A percentile compares a stretch with the other conserved stretches of the same genome.
phyloP scores from a whole-genome alignment of 2,329 filamentous ascomycete species.

The Verticillium nonalfalfae region DNA sequence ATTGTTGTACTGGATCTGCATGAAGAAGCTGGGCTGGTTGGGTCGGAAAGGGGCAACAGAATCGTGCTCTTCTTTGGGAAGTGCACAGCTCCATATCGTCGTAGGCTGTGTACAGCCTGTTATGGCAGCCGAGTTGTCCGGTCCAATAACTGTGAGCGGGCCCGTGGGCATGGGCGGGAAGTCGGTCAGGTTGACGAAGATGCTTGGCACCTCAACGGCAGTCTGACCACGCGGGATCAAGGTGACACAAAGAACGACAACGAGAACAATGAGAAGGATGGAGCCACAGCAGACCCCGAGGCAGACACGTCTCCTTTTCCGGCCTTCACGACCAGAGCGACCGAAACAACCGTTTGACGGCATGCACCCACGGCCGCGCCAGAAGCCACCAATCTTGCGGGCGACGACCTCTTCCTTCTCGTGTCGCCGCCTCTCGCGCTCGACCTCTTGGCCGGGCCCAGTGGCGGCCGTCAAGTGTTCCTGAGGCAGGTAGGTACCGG shows the following conservation, averaged over 20 bases:
- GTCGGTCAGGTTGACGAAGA: conserved; percentile 79
- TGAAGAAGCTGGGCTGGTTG: conserved; percentile 69
- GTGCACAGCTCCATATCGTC: conserved; percentile 78
- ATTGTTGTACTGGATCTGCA: conserved; percentile 72
- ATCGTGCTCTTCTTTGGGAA: conserved; percentile 72
- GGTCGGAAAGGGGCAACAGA: conserved; percentile 56
- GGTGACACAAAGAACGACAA: conserved; percentile 51
- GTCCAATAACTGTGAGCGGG: conserved; percentile 69
- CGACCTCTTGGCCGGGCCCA: conserved; percentile 37
- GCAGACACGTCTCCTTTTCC: conserved; percentile 56
- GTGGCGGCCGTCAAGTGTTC: conserved; percentile 34
- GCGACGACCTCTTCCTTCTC: conserved; percentile 62
- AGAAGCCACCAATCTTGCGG: conserved; percentile 51
- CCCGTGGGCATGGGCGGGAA: conserved; percentile 86
- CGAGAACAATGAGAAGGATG: conserved; percentile 48
- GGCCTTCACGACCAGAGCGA: conserved; percentile 54
- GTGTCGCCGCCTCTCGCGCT: conserved; percentile 45
- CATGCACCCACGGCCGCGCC: conserved; percentile 60
- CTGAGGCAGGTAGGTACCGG: conserved; percentile 38
- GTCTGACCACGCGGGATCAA: conserved; percentile 34
- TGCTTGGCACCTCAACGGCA: conserved; percentile 25
- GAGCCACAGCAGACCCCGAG: conserved; percentile 43
- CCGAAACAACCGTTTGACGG: conserved; percentile 60
- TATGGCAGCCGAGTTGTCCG: conserved; percentile 58
- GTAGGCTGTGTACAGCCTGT: conserved; percentile 65